Base-by-base conservation (phyloP, 176 grass and related monocot genomes). In the Leersia perrieri region DNA sequence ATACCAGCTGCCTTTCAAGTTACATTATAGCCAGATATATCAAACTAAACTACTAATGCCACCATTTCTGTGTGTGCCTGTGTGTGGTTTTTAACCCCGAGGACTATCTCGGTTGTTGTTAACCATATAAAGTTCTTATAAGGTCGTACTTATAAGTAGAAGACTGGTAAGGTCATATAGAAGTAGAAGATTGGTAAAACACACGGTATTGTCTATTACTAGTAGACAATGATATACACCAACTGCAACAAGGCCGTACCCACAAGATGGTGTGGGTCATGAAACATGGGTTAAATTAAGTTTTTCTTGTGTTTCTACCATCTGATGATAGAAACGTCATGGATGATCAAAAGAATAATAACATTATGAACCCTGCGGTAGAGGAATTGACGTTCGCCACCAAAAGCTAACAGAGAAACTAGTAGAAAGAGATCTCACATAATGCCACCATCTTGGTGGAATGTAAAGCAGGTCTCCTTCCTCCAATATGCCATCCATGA, bases 391-490 rank as follows among this genome's bases (percentile, higher is more conserved):
- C 5, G 60, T 86, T 71, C 68, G 68, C 96, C 96, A 99, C 92
- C 87, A 88, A 76, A 99, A 95, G 84, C 92, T 91, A 85, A 93
- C 92, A 77, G 90, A 95, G 80, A 99, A 90, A 49, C 92, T 99
- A 62, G 81, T 85, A 66, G 90, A 99, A 82, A 99, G 92, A 63
- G 90, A 99, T 79, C 87, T 93, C 84, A 99, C 82, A 66, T 95
- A 93, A 82, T 95, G 90, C 96, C 92, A 99, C 90, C 96, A 99
- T 91, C 91, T 99, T 42, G 82, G 90, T 73, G 96, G 96, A 82
- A 95, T 95, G 82, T 99, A 99, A 84, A 99, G 92, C 82, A 95
- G 79, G 32, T 95, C 96, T 68, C 96, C 96, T 82, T 95, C 92
- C 41, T 95, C 92, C 78, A 99, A 84, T 81, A 99, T 66, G 68